Base-by-base conservation (phyloP, 1,139 yeast species). In the Meyerozyma sp. region DNA sequence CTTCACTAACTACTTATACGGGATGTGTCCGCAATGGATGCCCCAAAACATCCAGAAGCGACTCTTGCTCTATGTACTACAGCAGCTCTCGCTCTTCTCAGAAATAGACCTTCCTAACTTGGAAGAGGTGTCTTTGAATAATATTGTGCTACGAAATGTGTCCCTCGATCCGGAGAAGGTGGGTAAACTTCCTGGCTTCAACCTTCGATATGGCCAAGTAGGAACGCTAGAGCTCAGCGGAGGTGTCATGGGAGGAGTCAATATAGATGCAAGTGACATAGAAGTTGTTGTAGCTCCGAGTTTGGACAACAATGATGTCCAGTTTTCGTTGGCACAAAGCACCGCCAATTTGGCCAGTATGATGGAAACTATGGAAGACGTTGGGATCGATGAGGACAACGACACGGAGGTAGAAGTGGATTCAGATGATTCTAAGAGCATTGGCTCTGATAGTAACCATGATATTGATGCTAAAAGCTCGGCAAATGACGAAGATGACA, bases 31-130 rank as follows among this genome's bases (percentile, higher is more conserved):
- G 41, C 82, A 72, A 56, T 86, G 95, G 94, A 74, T 85, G 61
- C 93, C 95, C 9, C 91, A 84, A 58, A 84, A 83, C 59, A 73
- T 90, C 39, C 96, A 89, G 58, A 85, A 86, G 63, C 71, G 95
- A 55, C 77, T 90, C 40, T 76, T 90, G 42, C 77, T 85, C 42
- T 89, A 88, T 62, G 81, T 89, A 4, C 74, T 90, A 20, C 89
- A 85, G 57, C 94, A 88, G 60, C 75, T 90, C 36, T 81, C 91
- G n/a, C 65, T 90, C 36, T 87, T 90, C 58, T 84, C 95, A 2
- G 88, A 86, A 56, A 76, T 89, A 25, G 94, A 89, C 58, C 68
- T 87, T 29, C 85, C 90, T 14, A 85, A 89, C 57, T 64, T 90
- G 45, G 94, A 88, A 48, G 74, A 73, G 57, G 91, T 90, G 1